phyloP scores from a whole-genome alignment of 345 rosid species.

The Pelargonium nanum region DNA sequence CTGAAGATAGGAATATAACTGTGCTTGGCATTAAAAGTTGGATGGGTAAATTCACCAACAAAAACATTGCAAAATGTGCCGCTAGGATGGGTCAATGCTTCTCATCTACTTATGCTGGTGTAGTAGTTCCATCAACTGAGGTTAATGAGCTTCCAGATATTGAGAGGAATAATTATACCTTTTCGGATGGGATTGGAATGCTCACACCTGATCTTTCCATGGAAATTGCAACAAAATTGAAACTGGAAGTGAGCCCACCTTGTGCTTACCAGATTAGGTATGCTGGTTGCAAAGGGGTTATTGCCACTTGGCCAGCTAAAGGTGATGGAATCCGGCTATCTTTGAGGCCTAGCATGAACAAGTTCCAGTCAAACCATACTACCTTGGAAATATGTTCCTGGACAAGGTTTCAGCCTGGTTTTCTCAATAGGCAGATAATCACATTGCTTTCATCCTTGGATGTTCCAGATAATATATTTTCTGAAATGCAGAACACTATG shows the following conservation, averaged over 20 bases:
- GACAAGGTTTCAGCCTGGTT: conserved; percentile 92
- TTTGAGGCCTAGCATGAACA: conserved; percentile 62
- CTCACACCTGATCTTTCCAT: conserved; percentile 69
- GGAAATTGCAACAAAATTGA: conserved; percentile 63
- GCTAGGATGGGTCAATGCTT: conserved; percentile 94
- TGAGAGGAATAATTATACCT: conserved; percentile 41
- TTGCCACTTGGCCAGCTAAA: conserved; percentile 80
- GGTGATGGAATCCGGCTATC: conserved; percentile 51
- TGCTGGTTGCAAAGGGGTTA: conserved; percentile 86
- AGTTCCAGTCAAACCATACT: conserved; percentile 58
- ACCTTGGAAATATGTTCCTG: conserved; percentile 76
- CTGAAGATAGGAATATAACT: conserved; percentile 46
- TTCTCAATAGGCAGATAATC: conserved; percentile 80
- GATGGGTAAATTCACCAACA: conserved; percentile 73
- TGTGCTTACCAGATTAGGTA: conserved; percentile 88
- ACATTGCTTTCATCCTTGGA: conserved; percentile 52
- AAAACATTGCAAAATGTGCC: conserved; percentile 75
- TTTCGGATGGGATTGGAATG: conserved; percentile 88
- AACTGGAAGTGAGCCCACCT: conserved; percentile 41
- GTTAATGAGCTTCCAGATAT: conserved; percentile 53
- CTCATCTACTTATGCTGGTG: conserved; percentile 86
- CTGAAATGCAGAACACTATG: conserved; percentile 68
- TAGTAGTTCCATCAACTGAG: conserved; percentile 51
- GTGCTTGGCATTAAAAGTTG: conserved; percentile 39
- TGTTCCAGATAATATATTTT: conserved; percentile 61